Base-by-base conservation (phyloP, 2,329 filamentous ascomycete genomes). In the Colletotrichum chlorophyti region DNA sequence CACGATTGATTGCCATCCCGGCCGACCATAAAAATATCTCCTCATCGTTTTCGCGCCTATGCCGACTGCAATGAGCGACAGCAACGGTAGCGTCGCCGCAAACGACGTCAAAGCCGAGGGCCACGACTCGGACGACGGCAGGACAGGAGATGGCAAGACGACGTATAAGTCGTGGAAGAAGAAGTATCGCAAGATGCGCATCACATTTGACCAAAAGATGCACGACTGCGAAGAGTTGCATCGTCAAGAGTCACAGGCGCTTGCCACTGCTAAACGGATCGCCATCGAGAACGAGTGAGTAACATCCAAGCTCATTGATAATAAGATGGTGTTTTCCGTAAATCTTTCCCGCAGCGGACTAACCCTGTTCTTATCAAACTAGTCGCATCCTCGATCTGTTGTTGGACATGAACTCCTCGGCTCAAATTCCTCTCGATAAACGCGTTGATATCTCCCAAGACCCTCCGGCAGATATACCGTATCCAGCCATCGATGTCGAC, bases 161-260 rank as follows among this genome's bases (percentile, higher is more conserved):
- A 83, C 78, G 4, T 86, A 88, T 73, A 88, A 85, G 69, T 89
- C 86, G 40, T 89, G 83, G 81, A 92, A 91, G 83, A 96, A 97
- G 78, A 99, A 99, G 80, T 99, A 96, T 74, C 89, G 90, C 68
- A 96, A 96, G 82, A 91, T 95, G 87, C 88, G 90, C 75, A 82
- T 89, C 71, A 80, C 82, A 24, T 96, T 95, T 69, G 90, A 95
- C 66, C 81, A 87, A 47, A 86, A 86, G 68, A 91, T 93, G 84
- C 84, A 88, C 55, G 86, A 91, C 64, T 91, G 91, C 72, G 95
- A 96, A 74, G 84, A 88, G 52, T 82, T 95, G 60, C 95, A 95
- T 75, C 86, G 87, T 66, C 83, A 91, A 52, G 93, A 95, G 73
- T 90, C 91, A 72, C 88, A 89, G 74, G 91, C 93, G 31, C 86